phyloP scores from a whole-genome alignment of 2,329 filamentous ascomycete genomes.

The Penicillium sumatraense region DNA sequence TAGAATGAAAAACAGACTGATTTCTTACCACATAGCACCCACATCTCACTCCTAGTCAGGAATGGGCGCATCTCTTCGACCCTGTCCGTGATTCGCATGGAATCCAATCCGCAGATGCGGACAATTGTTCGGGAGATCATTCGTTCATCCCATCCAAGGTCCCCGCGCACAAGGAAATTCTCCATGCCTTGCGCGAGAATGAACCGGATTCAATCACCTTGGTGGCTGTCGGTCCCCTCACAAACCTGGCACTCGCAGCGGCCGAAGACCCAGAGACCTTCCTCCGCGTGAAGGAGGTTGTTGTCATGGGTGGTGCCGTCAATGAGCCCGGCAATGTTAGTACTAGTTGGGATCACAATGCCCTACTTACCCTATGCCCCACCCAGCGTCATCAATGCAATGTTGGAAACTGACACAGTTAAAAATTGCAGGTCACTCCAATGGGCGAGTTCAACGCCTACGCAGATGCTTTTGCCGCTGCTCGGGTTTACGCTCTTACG shows the following conservation, averaged over 20 bases:
- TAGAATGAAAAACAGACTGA: neutral
- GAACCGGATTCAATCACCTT: conserved; percentile 86
- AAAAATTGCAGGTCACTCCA: conserved; percentile 60
- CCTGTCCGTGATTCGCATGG: conserved; percentile 46
- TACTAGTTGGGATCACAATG: conserved; percentile 49
- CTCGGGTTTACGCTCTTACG: conserved; percentile 76
- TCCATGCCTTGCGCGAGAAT: conserved; percentile 81
- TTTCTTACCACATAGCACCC: conserved; percentile 59
- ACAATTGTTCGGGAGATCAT: conserved; percentile 42
- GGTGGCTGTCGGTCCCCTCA: conserved; percentile 85
- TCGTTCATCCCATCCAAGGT: conserved; percentile 76
- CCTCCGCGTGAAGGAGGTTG: conserved; percentile 83
- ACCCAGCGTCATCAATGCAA: neutral
- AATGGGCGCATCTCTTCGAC: conserved; percentile 73
- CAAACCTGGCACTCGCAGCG: conserved; percentile 89
- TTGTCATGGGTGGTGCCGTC: conserved; percentile 93
- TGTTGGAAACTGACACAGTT: neutral
- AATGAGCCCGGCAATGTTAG: conserved; percentile 79
- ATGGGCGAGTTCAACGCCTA: conserved; percentile 95
- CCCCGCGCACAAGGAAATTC: conserved; percentile 81
- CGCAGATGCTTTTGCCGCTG: conserved; percentile 79
- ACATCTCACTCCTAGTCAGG: conserved; percentile 73
- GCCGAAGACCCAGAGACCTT: conserved; percentile 89
- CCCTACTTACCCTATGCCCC: neutral
- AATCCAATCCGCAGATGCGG: conserved; percentile 52